These are phyloP conservation scores for Arctium lappa DNA, from an alignment of 129 eudicot species.

Conservation along the genomic window DNA sequence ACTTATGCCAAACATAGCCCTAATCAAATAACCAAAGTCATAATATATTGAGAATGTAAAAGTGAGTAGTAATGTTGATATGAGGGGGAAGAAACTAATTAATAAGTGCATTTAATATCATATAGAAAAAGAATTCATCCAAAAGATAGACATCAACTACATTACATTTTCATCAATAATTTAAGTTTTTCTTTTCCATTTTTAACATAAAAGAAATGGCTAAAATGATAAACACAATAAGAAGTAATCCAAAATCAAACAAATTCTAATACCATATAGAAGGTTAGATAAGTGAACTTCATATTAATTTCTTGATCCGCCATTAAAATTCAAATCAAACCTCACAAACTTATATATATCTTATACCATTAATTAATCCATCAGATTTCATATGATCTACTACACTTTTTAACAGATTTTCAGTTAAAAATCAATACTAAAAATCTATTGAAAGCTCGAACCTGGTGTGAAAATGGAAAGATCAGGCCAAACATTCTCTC, in stretches of 20 bases:
- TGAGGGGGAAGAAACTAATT: too few relatives aligned
- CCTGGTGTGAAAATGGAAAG: slow-evolving; percentile 75
- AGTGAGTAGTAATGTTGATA: too few relatives aligned
- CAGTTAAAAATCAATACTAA: not conserved
- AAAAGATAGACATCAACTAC: too few relatives aligned
- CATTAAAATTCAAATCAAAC: slow-evolving; percentile 13
- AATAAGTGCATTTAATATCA: too few relatives aligned
- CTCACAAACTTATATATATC: not conserved
- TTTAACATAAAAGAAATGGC: not conserved
- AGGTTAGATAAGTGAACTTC: not conserved
- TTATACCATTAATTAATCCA: not conserved
- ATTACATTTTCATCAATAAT: not conserved
- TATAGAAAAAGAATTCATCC: too few relatives aligned
- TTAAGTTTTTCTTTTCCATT: too few relatives aligned
- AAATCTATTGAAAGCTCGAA: slow-evolving; percentile 45
- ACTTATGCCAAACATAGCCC: too few relatives aligned
- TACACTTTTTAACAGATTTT: not conserved
- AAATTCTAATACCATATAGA: not conserved
- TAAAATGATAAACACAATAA: not conserved
- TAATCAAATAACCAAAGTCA: too few relatives aligned
- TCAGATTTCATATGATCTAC: not conserved
- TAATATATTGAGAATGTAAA: too few relatives aligned
- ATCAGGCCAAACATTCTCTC: slow-evolving; percentile 57
- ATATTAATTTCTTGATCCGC: not conserved
- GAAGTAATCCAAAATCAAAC: not conserved